phyloP scores from a whole-genome alignment of 257 asterid genomes.

The Cruciata laevipes region DNA sequence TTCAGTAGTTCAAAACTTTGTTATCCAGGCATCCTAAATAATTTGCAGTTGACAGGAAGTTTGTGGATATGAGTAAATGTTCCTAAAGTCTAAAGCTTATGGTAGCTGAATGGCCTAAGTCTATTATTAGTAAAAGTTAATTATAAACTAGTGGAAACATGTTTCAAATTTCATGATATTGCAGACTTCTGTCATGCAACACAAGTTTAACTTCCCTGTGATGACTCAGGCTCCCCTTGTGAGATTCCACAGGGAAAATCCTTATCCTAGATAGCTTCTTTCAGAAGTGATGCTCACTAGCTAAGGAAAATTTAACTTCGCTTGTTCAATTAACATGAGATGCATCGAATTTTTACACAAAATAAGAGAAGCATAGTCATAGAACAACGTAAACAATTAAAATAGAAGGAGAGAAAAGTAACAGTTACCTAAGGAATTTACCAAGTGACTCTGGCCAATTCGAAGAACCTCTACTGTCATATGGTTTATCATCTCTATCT shows the following conservation, averaged over 20 bases:
- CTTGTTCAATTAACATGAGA: not conserved
- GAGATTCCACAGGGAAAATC: not conserved
- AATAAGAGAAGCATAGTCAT: not conserved
- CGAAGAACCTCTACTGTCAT: slow-evolving; percentile 83
- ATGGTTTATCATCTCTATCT: slow-evolving; percentile 56
- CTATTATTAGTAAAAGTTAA: not conserved
- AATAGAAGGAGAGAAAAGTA: not conserved
- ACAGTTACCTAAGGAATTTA: slow-evolving; percentile 71
- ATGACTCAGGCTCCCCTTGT: not conserved
- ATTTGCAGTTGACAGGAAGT: not conserved
- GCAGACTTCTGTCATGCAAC: not conserved
- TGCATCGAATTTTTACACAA: not conserved
- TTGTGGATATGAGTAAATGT: not conserved
- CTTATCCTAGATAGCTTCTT: not conserved
- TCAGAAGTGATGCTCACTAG: not conserved
- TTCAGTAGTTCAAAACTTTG: not conserved
- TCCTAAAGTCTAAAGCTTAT: not conserved
- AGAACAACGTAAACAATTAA: not conserved
- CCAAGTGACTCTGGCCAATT: slow-evolving; percentile 78
- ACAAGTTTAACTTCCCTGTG: not conserved
- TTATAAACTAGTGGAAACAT: not conserved
- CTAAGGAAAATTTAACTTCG: not conserved
- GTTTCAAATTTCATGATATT: not conserved
- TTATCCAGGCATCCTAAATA: not conserved
- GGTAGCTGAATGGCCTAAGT: not conserved